Base-by-base conservation (phyloP, 768 basidiomycete species). In the Phallus indusiatus region DNA sequence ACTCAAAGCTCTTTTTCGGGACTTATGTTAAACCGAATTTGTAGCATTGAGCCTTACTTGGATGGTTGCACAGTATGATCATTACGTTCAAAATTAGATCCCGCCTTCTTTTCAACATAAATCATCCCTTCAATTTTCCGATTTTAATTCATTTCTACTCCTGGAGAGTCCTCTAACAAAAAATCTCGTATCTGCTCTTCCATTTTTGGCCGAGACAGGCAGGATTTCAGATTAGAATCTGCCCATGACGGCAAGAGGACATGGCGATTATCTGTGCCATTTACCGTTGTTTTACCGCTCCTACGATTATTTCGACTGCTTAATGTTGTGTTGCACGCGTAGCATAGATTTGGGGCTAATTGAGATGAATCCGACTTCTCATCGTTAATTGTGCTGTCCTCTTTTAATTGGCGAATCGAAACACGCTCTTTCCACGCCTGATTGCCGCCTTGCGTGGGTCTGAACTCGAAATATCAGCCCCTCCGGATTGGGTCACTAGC, bases 31-130 rank as follows among this genome's bases (percentile, higher is more conserved):
- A 59, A 34, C 55, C 56, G 53, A 58, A 61, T 62, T 49, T 63
- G 55, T 64, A 91, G 89, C 81, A 2, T 72, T 72, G 1, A 85
- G 86, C 1, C 74, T 94, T 60, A 70, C 86, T 56, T 94, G 92
- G 92, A 94, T 94, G 92, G 73, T 89, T 64, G 73, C 73, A 20
- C 87, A 92, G 66, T 91, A 92, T 67, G 80, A 84, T 53, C 88
- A 81, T 71, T 94, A 94, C 71, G 81, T 94, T 33, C 47, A 50
- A 36, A 52, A 51, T 0, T 68, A 28, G 7, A 3, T 28, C 28
- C 7, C 28, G 28, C 7, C 28, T 28, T 3, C 28, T 28, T 3
- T 28, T 7, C 7, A 28, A 28, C 28, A 28, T 28, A 28, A 28
- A 28, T 28, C 28, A 28, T 7, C 7, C 28, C 28, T 28, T 28